A percentile compares a stretch with the other conserved stretches of the same genome.
Evolutionary conservation across 495 filamentous ascomycete species (phyloP).

Genomic region (Penicillium odoratum): DNA sequence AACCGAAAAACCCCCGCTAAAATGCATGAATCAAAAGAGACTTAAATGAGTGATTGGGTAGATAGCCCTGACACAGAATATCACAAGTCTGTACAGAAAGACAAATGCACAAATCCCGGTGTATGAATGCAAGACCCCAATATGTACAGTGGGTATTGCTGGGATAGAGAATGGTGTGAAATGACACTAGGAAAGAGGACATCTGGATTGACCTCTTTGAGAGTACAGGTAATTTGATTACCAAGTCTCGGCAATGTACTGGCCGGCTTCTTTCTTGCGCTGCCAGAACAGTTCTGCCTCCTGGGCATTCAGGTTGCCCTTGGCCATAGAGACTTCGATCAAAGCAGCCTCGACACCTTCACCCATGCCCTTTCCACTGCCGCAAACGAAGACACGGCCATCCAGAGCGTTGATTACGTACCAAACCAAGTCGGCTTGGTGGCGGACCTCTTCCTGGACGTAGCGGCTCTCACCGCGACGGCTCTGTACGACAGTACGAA

Average conservation of each 20-base stretch:
- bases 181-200: background rate
- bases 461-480: slow-evolving; percentile 75
- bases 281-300: slow-evolving; percentile 78
- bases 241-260: slow-evolving; percentile 81
- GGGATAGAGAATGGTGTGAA: background rate
- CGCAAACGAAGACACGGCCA: slow-evolving; percentile 93
- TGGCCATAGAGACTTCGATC: slow-evolving; percentile 76
- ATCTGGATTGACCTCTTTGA: slow-evolving; percentile 35
- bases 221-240: background rate
- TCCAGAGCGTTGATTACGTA: slow-evolving; percentile 92
- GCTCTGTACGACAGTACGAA: slow-evolving; percentile 91
- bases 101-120: background rate
- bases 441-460: slow-evolving; percentile 81
- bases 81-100: background rate
- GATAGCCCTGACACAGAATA: background rate
- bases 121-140: slow-evolving; percentile 2
- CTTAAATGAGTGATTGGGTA: background rate
- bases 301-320: slow-evolving; percentile 70
- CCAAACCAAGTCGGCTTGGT: slow-evolving; percentile 95
- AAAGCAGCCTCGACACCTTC: slow-evolving; percentile 88
- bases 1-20: slow-evolving; percentile 31
- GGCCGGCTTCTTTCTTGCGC: slow-evolving; percentile 78
- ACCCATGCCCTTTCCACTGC: slow-evolving; percentile 92
- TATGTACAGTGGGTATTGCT: slow-evolving; percentile 5
- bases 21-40: slow-evolving; percentile 9